Base-by-base conservation (phyloP, 2,329 filamentous ascomycete species). In the Cordyceps farinosa region DNA sequence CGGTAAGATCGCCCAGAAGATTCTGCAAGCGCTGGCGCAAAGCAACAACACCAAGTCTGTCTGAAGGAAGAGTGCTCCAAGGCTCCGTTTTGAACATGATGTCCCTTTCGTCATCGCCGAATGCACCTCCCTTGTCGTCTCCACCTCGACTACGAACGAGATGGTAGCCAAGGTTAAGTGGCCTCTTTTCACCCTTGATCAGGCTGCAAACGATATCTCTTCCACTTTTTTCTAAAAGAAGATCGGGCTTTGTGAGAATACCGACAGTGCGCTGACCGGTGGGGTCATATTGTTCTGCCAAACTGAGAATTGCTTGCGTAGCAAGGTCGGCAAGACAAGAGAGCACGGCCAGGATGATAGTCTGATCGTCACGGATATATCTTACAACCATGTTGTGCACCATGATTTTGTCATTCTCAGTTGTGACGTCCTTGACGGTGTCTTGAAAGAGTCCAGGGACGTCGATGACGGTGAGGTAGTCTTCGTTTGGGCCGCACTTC, bases 391-490 rank as follows among this genome's bases (percentile, higher is more conserved):
- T 81, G 13, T 74, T 73, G 22, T 75, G 75, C 1, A 84, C 79
- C 1, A 83, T 70, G 0, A 63, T 52, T 5, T 80, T 82, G 63
- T 84, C 82, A 0, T 57, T 62, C 2, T 80, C 76, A 0, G 79
- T 80, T 0, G 81, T 83, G 1, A 77, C 27, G 70, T 75, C 75
- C 55, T 71, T 65, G 0, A 74, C 77, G 4, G 76, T 66, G 1
- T 70, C 69, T 6, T 78, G 75, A 63, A 84, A 84, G 22, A 84
- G 80, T 0, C 82, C 83, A 0, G 82, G 82, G 0, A 85, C 80
- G 27, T 85, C 82, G 5, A 84, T 84, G 7, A 85, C 74, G 0
- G 82, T 85, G 7, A 84, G 73, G 17, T 83, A 78, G 3, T 78
- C 69, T 67, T 74, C 79, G 0, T 76, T 55, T 0, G 82, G 82